Conservation (phyloP, 1,284 basidiomycete genomes). For the Ustilago lituana region DNA sequence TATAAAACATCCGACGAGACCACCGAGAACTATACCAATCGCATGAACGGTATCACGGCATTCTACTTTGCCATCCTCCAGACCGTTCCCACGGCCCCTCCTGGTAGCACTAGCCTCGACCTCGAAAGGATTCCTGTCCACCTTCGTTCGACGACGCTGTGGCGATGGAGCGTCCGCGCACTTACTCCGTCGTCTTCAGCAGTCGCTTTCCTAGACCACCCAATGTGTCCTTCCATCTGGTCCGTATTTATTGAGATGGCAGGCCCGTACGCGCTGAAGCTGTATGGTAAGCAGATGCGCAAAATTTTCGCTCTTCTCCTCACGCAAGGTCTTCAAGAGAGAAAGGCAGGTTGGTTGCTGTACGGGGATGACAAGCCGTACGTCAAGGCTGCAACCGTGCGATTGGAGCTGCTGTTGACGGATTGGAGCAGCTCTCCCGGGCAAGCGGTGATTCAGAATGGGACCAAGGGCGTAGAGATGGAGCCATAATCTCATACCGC, state of each 20-base stretch:
- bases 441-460: conserved; percentile 14
- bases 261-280: conserved; percentile 27
- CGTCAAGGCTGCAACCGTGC: conserved; percentile 55
- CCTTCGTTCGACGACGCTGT: conserved; percentile 55
- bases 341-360: conserved; percentile 47
- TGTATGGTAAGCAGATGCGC: conserved; percentile 57
- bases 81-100: conserved; percentile 56
- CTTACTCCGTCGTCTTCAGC: conserved; percentile 48
- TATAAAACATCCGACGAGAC: conserved; percentile 71
- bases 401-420: conserved; percentile 64
- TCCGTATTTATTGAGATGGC: conserved; percentile 61
- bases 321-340: conserved; percentile 42
- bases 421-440: conserved; percentile 51
- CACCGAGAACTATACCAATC: conserved; percentile 75
- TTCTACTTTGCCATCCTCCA: conserved; percentile 85
- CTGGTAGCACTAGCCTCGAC: conserved; percentile 7
- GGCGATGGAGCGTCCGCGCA: conserved; percentile 61
- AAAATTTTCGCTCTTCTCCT: conserved; percentile 58
- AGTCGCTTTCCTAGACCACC: conserved; percentile 45
- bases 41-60: conserved; percentile 84
- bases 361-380: conserved; percentile 34
- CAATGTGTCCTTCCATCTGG: conserved; percentile 58
- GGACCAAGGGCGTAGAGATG: conserved; percentile 46
- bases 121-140: conserved; percentile 30
- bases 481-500: conserved; percentile 16